phyloP scores from a whole-genome alignment of 2,329 filamentous ascomycete species.

The Stagonosporopsis tanaceti region DNA sequence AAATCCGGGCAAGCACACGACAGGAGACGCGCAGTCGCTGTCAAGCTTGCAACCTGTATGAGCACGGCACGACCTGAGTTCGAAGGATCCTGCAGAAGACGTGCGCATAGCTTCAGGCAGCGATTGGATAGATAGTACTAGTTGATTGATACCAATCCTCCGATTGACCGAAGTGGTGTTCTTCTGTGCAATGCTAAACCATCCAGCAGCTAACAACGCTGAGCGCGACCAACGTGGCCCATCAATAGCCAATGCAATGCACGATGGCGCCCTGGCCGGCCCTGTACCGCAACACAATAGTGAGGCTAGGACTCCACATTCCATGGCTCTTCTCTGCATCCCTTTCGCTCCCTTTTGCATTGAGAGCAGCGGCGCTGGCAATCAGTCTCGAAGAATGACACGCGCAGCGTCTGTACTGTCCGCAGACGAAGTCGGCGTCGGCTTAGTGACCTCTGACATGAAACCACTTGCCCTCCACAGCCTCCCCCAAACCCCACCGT shows the following conservation, averaged over 20 bases:
- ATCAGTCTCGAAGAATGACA: conserved; percentile 27
- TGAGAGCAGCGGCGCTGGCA: conserved; percentile 29
- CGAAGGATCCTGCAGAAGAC: conserved; percentile 23
- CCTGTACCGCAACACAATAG: conserved; percentile 35
- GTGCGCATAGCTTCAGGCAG: conserved; percentile 7
- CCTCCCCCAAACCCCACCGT: conserved; percentile 36
- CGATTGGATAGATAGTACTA: conserved; percentile 27
- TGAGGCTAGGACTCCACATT: conserved; percentile 43
- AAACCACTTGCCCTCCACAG: conserved; percentile 34
- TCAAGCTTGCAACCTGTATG: conserved; percentile 15
- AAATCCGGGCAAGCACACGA: conserved; percentile 4
- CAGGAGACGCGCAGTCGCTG: conserved; percentile 16
- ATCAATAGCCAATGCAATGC: conserved; percentile 31
- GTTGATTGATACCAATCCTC: conserved; percentile 24
- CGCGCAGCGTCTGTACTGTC: conserved; percentile 18
- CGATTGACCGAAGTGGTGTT: conserved; percentile 21
- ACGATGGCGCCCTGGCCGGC: conserved; percentile 30
- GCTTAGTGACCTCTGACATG: conserved; percentile 28
- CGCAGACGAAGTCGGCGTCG: conserved; percentile 21
- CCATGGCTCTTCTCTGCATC: conserved; percentile 39
- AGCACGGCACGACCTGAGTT: conserved; percentile 23
- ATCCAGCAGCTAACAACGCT: conserved; percentile 32
- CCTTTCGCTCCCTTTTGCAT: conserved; percentile 35
- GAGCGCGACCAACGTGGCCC: conserved; percentile 45
- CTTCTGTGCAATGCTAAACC: conserved; percentile 26